Evolutionary conservation across 2,329 filamentous ascomycete genomes (phyloP).

Genomic region (Rhynchosporium agropyri): DNA sequence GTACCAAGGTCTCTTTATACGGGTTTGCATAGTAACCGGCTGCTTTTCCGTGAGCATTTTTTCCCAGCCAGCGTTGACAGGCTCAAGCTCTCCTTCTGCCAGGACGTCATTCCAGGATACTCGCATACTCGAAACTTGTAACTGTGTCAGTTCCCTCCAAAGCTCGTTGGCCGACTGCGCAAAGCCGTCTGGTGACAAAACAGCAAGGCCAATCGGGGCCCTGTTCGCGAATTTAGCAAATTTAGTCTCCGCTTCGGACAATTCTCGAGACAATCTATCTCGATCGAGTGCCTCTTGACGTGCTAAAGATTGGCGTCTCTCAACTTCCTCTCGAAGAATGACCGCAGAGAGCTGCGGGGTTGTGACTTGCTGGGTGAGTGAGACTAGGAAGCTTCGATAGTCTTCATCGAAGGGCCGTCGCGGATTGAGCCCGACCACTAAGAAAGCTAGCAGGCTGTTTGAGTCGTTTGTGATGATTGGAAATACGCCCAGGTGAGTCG

Average conservation of each 20-base stretch:
- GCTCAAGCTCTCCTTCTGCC: constrained; percentile 22
- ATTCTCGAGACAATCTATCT: constrained; percentile 65
- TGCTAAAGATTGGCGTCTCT: constrained; percentile 55
- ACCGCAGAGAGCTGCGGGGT: constrained; percentile 72
- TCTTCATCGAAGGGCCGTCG: constrained; percentile 73
- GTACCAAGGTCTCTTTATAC: constrained; percentile 21
- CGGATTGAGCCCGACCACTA: constrained; percentile 72
- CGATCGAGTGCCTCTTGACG: constrained; percentile 69
- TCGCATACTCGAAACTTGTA: constrained; percentile 18
- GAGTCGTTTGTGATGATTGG: constrained; percentile 69
- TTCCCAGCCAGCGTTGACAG: constrained; percentile 22
- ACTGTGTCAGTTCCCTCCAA: constrained; percentile 27
- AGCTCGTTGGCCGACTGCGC: constrained; percentile 30
- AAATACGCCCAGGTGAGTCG: constrained; percentile 65
- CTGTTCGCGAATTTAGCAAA: constrained; percentile 73
- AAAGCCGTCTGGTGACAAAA: constrained; percentile 64
- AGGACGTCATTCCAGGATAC: constrained; percentile 26
- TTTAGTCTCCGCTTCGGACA: constrained; percentile 63
- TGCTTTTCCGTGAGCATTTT: constrained; percentile 17
- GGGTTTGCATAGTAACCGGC: constrained; percentile 25
- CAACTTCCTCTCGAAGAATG: constrained; percentile 70
- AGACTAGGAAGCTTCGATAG: constrained; percentile 68
- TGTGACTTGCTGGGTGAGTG: constrained; percentile 59
- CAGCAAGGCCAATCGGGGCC: constrained; percentile 73
- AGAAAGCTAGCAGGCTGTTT: constrained; percentile 66